Evolutionary conservation across 2,329 filamentous ascomycete genomes (phyloP).

Genomic region (Nemania bipapillata): DNA sequence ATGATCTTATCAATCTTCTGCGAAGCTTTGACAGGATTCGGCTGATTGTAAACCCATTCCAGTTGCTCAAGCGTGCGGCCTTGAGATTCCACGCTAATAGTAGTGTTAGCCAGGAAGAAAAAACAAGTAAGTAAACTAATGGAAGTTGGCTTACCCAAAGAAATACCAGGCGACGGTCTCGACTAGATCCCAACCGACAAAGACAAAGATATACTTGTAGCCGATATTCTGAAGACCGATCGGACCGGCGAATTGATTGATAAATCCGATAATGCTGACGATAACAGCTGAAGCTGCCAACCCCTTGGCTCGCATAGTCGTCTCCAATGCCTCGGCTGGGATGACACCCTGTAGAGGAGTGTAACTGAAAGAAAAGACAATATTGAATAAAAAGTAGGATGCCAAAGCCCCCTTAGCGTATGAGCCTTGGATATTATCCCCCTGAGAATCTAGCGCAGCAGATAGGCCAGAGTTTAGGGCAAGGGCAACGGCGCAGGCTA

Average conservation of each 20-base stretch:
- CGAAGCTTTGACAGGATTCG: constrained; percentile 62
- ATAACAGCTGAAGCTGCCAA: constrained; percentile 59
- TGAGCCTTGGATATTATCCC: constrained; percentile 49
- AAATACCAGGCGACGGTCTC: constrained; percentile 58
- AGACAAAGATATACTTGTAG: constrained; percentile 60
- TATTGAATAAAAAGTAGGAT: constrained; percentile 62
- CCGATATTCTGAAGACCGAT: constrained; percentile 59
- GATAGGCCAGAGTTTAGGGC: constrained; percentile 61
- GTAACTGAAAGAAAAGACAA: constrained; percentile 62
- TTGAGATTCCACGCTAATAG: constrained; percentile 59
- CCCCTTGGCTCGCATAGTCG: constrained; percentile 61
- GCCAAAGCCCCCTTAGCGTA: constrained; percentile 59
- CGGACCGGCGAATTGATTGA: constrained; percentile 61
- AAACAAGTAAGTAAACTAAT: background rate
- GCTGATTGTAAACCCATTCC: constrained; percentile 62
- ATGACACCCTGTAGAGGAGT: constrained; percentile 62
- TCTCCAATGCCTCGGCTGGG: constrained; percentile 61
- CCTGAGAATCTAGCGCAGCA: constrained; percentile 50
- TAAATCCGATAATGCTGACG: constrained; percentile 59
- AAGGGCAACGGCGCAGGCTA: constrained; percentile 56
- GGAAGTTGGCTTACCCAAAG: constrained; percentile 54
- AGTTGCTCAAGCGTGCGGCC: constrained; percentile 62
- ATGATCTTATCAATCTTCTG: constrained; percentile 63
- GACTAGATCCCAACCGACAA: constrained; percentile 61
- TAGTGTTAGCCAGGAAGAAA: constrained; percentile 24